Evolutionary conservation across 495 filamentous ascomycete species (phyloP).

Genomic region (Beverwykella pulmonaria): DNA sequence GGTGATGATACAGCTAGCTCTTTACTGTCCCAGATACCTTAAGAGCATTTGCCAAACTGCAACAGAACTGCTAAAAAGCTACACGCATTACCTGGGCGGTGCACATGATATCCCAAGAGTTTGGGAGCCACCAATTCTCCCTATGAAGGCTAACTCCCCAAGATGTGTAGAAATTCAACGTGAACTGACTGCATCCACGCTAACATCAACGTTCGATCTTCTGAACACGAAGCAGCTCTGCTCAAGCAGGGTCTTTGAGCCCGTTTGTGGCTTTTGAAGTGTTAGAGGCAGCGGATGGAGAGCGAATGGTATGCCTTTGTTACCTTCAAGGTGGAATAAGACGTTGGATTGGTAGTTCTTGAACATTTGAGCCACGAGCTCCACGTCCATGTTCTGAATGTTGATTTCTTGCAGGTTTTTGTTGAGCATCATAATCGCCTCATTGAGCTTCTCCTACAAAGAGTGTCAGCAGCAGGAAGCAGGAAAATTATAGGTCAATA

Average conservation of each 20-base stretch:
- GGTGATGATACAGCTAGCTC: too few relatives aligned
- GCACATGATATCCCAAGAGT: too few relatives aligned
- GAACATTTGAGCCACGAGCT: constrained; percentile 98
- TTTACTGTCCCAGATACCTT: too few relatives aligned
- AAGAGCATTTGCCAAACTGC: too few relatives aligned
- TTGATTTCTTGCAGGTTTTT: constrained; percentile 94
- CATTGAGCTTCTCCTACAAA: constrained; percentile 91
- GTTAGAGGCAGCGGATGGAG: not conserved
- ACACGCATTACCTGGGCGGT: too few relatives aligned
- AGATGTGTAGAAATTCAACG: too few relatives aligned
- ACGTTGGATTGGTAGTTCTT: constrained; percentile 99
- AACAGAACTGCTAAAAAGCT: too few relatives aligned
- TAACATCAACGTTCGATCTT: too few relatives aligned
- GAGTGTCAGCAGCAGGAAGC: not conserved
- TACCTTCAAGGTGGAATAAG: constrained; percentile 95
- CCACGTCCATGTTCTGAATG: constrained; percentile 96
- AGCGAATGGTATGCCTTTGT: not conserved
- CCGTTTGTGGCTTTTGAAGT: constrained; percentile 74
- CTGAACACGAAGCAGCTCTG: not conserved
- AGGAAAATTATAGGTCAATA: too few relatives aligned
- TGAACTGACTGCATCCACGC: too few relatives aligned
- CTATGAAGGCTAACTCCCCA: too few relatives aligned
- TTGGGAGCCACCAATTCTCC: too few relatives aligned
- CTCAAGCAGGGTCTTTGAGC: constrained; percentile 71
- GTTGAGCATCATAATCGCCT: constrained; percentile 89